Base-by-base conservation (phyloP, 2,329 filamentous ascomycete species). In the Phoma sp. region DNA sequence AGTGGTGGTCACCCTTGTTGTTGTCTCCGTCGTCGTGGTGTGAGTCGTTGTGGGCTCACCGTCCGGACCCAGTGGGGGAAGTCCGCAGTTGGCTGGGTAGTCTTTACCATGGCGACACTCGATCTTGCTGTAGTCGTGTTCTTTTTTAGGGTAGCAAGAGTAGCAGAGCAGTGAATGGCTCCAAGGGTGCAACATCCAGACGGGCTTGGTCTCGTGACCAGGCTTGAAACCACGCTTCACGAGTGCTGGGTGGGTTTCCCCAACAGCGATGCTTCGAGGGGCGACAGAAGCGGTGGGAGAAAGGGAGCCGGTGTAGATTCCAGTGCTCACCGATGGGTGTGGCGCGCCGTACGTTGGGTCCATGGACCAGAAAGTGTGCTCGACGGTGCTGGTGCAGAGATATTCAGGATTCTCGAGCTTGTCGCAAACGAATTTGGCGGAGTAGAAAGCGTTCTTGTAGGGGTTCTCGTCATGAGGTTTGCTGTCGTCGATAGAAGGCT, bases 171-270 rank as follows among this genome's bases (percentile, higher is more conserved):
- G 7, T 2, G 54, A 51, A 7, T 25, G 10, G 4, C 40, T 53
- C 67, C 68, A 72, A 2, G 68, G 67, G 33, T 71, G 64, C 14
- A 59, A 43, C 62, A 70, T 61, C 66, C 67, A 72, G 1, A 67
- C 61, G 15, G 48, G 47, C 15, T 37, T 53, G 3, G 42, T 45
- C 36, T 59, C 46, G 18, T 37, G 10, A n/a, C 11, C 14, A 18
- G 45, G 21, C 46, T 51, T 42, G 47, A 47, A 26, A 48, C n/a
- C n/a, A n/a, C 60, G 51, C 14, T 9, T 23, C 2, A 21, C 37
- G 21, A n/a, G n/a, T n/a, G n/a, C n/a, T n/a, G n/a, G n/a, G n/a
- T n/a, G n/a, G n/a, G n/a, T n/a, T n/a, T n/a, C n/a, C n/a, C n/a
- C n/a, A n/a, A n/a, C n/a, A n/a, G 14, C 29, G 23, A 26, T 21